These are phyloP conservation scores for Eucommia ulmoides DNA, from an alignment of 257 asterid species.

Conservation along the genomic window DNA sequence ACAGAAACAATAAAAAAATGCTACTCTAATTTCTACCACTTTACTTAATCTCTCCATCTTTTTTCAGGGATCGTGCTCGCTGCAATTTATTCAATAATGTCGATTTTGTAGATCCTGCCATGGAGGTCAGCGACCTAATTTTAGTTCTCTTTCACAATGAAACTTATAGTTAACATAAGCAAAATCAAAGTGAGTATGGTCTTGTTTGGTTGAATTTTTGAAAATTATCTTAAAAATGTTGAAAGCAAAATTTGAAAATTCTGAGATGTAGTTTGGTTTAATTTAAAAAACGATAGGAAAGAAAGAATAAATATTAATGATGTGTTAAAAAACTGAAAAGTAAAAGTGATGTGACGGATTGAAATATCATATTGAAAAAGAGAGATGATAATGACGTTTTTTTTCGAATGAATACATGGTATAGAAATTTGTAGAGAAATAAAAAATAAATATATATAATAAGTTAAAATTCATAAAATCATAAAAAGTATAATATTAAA, in stretches of 20 bases:
- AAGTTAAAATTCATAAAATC: too few species aligned
- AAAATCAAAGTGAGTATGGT: background rate
- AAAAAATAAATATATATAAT: too few species aligned
- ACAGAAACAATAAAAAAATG: background rate
- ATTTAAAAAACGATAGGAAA: background rate
- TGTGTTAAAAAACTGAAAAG: too few species aligned
- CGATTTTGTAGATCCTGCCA: conserved; percentile 9
- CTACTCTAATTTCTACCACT: conserved; percentile 4
- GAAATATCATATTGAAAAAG: too few species aligned
- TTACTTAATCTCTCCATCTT: conserved; percentile 7
- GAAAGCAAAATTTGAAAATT: background rate
- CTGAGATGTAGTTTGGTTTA: background rate
- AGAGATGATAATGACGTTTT: too few species aligned
- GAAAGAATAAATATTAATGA: background rate
- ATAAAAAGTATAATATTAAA: too few species aligned
- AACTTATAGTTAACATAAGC: too few species aligned
- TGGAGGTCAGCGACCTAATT: conserved; percentile 21
- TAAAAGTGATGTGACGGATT: too few species aligned
- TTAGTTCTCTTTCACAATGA: too few species aligned
- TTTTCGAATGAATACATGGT: too few species aligned
- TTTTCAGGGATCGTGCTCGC: conserved; percentile 36
- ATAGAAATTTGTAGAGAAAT: too few species aligned
- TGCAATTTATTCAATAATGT: conserved; percentile 34
- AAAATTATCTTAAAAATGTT: background rate
- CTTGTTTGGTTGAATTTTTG: background rate